Evolutionary conservation across 2,329 filamentous ascomycete species (phyloP), one percentile per base, ranked within the genome.

Genomic region (Diaporthe sp.): DNA sequence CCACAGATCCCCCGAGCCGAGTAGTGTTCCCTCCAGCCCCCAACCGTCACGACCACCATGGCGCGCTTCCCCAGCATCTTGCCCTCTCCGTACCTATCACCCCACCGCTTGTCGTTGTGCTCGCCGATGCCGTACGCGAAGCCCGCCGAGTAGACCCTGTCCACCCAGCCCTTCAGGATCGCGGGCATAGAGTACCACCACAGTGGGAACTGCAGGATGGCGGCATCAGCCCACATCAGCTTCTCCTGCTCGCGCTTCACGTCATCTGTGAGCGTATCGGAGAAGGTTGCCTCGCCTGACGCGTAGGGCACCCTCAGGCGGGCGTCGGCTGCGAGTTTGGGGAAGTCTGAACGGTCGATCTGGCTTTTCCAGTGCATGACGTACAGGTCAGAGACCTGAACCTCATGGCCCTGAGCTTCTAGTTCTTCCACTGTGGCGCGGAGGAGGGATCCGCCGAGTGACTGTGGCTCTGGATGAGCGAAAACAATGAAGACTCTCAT

Each of bases 151-250:
- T 28, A 61, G n/a, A 61, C 58, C 58, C 58, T 61, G 15, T 61
- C 58, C 15, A 61, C 38, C 58, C 58, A 42, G 58, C 58, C 58
- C 38, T 61, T 61, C 38, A 61, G 15, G 35, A 61, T 61, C 2
- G 58, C 58, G 8, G 58, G 58, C 58, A 61, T 61, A 13, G 58
- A 61, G n/a, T 42, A 61, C 58, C 58, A 61, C 58, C 58, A 61
- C 13, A 61, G n/a, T 8, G 58, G 58, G 25, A 61, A 61, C 13
- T 61, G 58, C 15, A 61, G 25, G n/a, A 61, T 61, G 35, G 42
- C 38, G 13, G 17, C 13, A 15, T 61, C 58, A 15, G 58, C 35
- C 58, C 58, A 61, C 35, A 19, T 19, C 22, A 61, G 35, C 58
- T 61, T 61, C 13, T 42, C 58, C 35, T 61, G 58, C 35, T 61